Evolutionary conservation across 2,329 filamentous ascomycete genomes (phyloP).

Genomic region (Fusarium piperis): DNA sequence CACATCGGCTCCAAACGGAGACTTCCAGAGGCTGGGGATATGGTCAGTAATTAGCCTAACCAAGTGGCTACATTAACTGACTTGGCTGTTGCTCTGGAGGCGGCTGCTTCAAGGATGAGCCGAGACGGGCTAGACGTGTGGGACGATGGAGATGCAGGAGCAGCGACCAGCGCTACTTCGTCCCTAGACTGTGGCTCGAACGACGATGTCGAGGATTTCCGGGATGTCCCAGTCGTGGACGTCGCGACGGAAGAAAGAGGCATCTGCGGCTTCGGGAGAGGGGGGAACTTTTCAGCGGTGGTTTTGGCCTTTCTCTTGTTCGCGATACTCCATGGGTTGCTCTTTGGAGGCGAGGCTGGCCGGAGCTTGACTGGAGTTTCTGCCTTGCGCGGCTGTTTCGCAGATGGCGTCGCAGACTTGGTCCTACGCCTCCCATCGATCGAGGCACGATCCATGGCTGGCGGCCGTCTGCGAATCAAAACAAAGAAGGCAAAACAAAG

Average conservation of each 20-base stretch:
- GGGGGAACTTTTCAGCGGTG: conserved; percentile 30
- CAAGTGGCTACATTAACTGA: neutral
- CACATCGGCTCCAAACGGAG: conserved; percentile 48
- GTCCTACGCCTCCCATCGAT: conserved; percentile 42
- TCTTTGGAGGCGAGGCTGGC: conserved; percentile 47
- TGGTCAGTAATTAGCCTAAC: conserved; percentile 16
- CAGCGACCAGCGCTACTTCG: conserved; percentile 6
- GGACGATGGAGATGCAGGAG: conserved; percentile 35
- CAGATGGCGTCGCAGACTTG: conserved; percentile 14
- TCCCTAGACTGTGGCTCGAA: conserved; percentile 10
- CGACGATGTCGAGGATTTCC: conserved; percentile 21
- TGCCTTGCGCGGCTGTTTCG: conserved; percentile 17
- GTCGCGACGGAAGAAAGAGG: conserved; percentile 9
- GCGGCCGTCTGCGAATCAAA: neutral
- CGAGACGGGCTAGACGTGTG: conserved; percentile 33
- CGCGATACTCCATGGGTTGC: conserved; percentile 45
- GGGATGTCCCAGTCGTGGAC: conserved; percentile 17
- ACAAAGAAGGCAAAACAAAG: neutral
- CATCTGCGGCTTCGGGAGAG: conserved; percentile 25
- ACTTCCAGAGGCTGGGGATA: conserved; percentile 44
- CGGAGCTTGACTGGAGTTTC: conserved; percentile 32
- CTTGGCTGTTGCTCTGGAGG: conserved; percentile 42
- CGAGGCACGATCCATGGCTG: conserved; percentile 40
- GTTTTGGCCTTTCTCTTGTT: conserved; percentile 1
- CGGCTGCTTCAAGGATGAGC: conserved; percentile 41